Conservation (phyloP, 495 filamentous ascomycete genomes). For the Physcia stellaris region DNA sequence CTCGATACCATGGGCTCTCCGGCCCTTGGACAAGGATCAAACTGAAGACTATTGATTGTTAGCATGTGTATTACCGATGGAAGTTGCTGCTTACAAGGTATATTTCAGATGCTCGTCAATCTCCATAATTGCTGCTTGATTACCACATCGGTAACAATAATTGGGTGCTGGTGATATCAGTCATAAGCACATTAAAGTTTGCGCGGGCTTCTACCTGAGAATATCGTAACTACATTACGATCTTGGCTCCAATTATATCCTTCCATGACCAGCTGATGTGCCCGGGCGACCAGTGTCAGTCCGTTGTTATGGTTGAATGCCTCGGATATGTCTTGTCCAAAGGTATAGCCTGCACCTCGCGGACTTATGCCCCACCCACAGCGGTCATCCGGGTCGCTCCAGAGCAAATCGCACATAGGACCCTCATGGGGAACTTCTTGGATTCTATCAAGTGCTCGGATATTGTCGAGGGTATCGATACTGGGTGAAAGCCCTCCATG, state of each 20-base stretch:
- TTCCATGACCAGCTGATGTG: constrained; percentile 96
- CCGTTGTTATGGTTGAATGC: constrained; percentile 99
- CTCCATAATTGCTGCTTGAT: constrained; percentile 99
- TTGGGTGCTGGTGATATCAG: constrained; percentile 57
- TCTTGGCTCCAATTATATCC: constrained; percentile 98
- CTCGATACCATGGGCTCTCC: constrained; percentile 98
- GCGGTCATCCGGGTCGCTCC: constrained; percentile 96
- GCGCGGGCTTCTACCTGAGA: constrained; percentile 53
- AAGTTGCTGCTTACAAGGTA: constrained; percentile 71
- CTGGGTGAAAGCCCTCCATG: constrained; percentile 92
- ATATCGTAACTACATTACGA: constrained; percentile 95
- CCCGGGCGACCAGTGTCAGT: constrained; percentile 83
- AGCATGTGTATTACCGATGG: constrained; percentile 6
- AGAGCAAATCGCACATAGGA: constrained; percentile 95
- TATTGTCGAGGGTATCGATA: constrained; percentile 98
- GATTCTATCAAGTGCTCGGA: constrained; percentile 85
- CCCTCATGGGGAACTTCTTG: constrained; percentile 98
- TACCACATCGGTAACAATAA: constrained; percentile 96
- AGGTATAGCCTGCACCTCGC: constrained; percentile 94
- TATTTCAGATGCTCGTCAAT: constrained; percentile 99
- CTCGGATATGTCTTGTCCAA: constrained; percentile 98
- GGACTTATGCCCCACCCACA: constrained; percentile 98
- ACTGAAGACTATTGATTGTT: constrained; percentile 65
- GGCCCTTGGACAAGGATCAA: constrained; percentile 93
- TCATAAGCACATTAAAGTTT: constrained; percentile 13